Evolutionary conservation across 768 basidiomycete genomes (phyloP), one percentile per base, ranked within the genome.

Genomic region (Pleurotus giganteus): DNA sequence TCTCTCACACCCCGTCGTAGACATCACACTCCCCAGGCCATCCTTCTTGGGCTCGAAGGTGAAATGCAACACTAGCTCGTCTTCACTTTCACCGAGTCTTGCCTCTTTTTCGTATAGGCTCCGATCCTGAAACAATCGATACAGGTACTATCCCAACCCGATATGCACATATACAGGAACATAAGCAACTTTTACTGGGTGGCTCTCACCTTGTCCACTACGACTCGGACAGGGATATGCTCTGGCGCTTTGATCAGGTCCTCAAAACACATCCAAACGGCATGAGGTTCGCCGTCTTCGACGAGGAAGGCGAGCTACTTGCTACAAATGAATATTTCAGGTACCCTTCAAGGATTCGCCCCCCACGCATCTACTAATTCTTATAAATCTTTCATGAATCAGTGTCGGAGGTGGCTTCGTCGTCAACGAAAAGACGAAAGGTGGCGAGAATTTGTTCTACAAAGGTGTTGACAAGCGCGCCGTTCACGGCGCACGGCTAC

Each of bases 251-350:
- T 84, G 89, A 93, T 62, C 84, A 89, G 49, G 88, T 94, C n/a
- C 80, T 94, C 24, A 88, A 87, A 68, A 91, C 90, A 0, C 90
- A 92, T 65, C 88, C 92, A 0, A 96, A 96, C 65, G 95, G 95
- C 41, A 95, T 98, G 84, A 81, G 93, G 7, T 98, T 98, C 68
- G 86, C 86, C 31, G 89, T 83, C 29, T 98, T 94, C 60, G 85
- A 79, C 51, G 75, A 80, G 43, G 75, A 88, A n/a, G 95, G 95
- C 1, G 84, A 91, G 58, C 71, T 98, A 57, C 74, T 98, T 55
- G 95, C 95, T 1, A 94, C 92, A 11, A 98, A 98, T 61, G 91
- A 94, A 66, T 98, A 96, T 63, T 97, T 91, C 66, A 92, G 59
- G 84, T 60, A 32, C n/a, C 80, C 78, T n/a, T n/a, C n/a, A n/a